These are phyloP conservation scores for Rhodotorula babjevae DNA, from an alignment of 768 basidiomycete genomes.

Conservation along the genomic window DNA sequence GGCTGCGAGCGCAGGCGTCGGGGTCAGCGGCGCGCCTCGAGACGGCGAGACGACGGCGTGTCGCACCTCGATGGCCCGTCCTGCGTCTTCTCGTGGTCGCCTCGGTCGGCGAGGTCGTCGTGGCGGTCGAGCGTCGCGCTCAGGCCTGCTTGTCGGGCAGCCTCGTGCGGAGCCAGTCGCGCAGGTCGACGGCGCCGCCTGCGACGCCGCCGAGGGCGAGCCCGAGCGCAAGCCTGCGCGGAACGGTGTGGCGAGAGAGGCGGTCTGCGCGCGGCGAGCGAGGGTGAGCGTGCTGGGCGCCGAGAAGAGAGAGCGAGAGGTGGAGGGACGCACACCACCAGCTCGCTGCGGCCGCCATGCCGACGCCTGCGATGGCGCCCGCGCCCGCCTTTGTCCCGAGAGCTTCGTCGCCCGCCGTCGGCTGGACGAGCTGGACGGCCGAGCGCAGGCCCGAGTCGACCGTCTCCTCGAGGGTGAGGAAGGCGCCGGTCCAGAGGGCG, in stretches of 20 bases:
- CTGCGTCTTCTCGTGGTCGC: too few relatives aligned
- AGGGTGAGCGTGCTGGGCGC: too few relatives aligned
- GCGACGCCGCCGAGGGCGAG: conserved; percentile 22
- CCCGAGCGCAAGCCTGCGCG: conserved; percentile 14
- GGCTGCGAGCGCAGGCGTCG: too few relatives aligned
- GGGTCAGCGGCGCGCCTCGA: too few relatives aligned
- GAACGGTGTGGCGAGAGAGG: conserved; percentile 11
- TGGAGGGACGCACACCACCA: conserved; percentile 22
- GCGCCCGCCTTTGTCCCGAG: conserved; percentile 7
- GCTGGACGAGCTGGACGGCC: neutral
- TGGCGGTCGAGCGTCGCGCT: neutral
- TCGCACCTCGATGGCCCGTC: too few relatives aligned
- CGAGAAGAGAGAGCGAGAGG: neutral
- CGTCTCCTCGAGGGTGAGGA: conserved; percentile 18
- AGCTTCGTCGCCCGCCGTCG: neutral
- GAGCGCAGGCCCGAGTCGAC: conserved; percentile 8
- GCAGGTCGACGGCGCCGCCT: conserved; percentile 29
- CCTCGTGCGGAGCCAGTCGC: conserved; percentile 24
- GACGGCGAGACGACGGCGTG: too few relatives aligned
- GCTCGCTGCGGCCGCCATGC: conserved; percentile 8
- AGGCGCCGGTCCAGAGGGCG: conserved; percentile 25
- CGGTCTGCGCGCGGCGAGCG: conserved; percentile 13
- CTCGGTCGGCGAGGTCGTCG: too few relatives aligned
- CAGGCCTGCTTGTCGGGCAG: neutral
- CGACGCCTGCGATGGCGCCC: conserved; percentile 12